Evolutionary conservation across 495 filamentous ascomycete genomes (phyloP), one percentile per base, ranked within the genome.

Genomic region (Hyaloscypha finlandica): DNA sequence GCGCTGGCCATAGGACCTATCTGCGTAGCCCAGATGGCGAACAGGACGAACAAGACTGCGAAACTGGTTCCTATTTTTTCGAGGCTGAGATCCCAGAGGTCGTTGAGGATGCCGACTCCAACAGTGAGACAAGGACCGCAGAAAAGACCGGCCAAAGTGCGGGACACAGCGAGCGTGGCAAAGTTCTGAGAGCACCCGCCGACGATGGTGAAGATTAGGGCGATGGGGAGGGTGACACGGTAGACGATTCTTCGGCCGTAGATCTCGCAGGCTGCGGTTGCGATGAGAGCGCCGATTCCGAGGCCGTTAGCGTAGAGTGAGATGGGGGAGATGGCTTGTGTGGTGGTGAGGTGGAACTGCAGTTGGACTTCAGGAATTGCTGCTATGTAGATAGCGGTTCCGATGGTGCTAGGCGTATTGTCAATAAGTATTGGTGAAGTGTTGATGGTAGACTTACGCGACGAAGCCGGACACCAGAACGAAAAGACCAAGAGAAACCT

Each of bases 131-230:
- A 74, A 0, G 87, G 84, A 51, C 80, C 81, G 19, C 79, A 84
- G 37, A 80, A 77, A 4, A 87, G 70, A 1, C 87, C 89, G 0
- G 88, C 85, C 11, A 92, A 74, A 70, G 89, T 83, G 8, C 89
- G 80, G 45, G 82, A 83, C 53, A 87, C 73, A 12, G 82, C 74
- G 11, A 91, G 74, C 0, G 79, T 77, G n/a, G 77, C 83, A 55
- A 90, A 83, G 20, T 74, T 83, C 14, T 80, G 77, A 4, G 86
- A 81, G 16, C 86, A 75, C 0, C 81, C 86, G 12, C 83, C 81
- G 22, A 88, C 88, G 9, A 90, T 68, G 0, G 81, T 84, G 74
- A 91, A 92, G 4, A 90, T 71, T n/a, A 82, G 79, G 52, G 77
- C 83, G 0, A 87, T 30, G 0, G 84, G 84, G 0, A 81, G 69